These are phyloP conservation scores for Tardiomyces depauwii DNA, from an alignment of 1,139 yeast species.

Conservation along the genomic window DNA sequence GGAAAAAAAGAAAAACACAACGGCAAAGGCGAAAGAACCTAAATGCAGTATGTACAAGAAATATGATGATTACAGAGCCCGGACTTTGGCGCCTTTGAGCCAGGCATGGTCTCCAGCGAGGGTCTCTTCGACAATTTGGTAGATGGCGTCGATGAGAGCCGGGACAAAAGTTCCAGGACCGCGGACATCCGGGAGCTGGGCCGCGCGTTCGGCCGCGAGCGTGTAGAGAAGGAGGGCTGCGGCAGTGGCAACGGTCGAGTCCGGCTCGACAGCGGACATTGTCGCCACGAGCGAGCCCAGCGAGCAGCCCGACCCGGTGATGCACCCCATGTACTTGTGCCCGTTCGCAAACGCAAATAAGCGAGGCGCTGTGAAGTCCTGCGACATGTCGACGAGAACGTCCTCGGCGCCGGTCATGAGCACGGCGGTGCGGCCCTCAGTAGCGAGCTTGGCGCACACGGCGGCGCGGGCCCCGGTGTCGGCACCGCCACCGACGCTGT, in stretches of 20 bases:
- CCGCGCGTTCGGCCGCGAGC: slow-evolving; percentile 52
- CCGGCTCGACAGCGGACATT: slow-evolving; percentile 32
- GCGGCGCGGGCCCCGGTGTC: slow-evolving; percentile 17
- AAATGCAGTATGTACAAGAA: too few relatives aligned
- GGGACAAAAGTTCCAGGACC: slow-evolving; percentile 45
- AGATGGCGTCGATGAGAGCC: slow-evolving; percentile 36
- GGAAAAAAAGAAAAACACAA: too few relatives aligned
- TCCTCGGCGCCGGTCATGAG: slow-evolving; percentile 56
- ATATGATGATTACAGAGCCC: not conserved
- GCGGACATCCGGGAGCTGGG: slow-evolving; percentile 10
- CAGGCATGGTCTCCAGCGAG: not conserved
- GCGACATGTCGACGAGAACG: slow-evolving; percentile 36
- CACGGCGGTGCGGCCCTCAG: slow-evolving; percentile 44
- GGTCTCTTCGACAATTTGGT: slow-evolving; percentile 8
- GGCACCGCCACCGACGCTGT: not conserved
- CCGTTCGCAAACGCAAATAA: slow-evolving; percentile 39
- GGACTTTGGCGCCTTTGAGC: not conserved
- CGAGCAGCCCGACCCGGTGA: slow-evolving; percentile 84
- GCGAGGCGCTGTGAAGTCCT: slow-evolving; percentile 11
- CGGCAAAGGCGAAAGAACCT: too few relatives aligned
- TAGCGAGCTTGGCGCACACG: slow-evolving; percentile 40
- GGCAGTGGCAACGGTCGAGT: slow-evolving; percentile 38
- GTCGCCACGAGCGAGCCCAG: slow-evolving; percentile 66
- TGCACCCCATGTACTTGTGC: slow-evolving; percentile 47
- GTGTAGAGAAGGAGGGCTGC: slow-evolving; percentile 56